A percentile compares a stretch with the other conserved stretches of the same genome.
Conservation (phyloP, 1,139 yeast genomes). For the Yamadazyma membranifaciens region DNA sequence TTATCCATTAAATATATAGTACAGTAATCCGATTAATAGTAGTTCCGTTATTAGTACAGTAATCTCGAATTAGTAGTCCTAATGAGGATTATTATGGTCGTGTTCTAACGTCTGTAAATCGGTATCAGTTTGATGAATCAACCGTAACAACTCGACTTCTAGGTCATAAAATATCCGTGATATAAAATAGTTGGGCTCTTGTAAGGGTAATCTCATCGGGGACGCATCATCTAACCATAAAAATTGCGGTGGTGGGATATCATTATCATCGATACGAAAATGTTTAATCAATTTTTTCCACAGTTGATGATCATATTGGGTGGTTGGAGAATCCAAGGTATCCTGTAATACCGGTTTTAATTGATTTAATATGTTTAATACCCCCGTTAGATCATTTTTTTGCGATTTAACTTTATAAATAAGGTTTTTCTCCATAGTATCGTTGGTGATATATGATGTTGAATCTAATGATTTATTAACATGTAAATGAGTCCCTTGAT, state of each 20-base stretch:
- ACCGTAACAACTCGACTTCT: constrained; percentile 20
- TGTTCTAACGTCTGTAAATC: constrained; percentile 11
- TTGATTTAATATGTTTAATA: constrained; percentile 20
- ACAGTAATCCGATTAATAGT: too few species aligned
- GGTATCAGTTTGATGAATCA: constrained; percentile 17
- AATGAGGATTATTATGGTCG: too few species aligned
- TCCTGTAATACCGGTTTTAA: constrained; percentile 32
- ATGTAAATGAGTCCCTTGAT: too few species aligned
- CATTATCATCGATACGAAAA: constrained; percentile 6
- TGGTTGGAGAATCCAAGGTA: constrained; percentile 30
- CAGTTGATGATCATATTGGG: constrained; percentile 30
- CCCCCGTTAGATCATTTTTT: constrained; percentile 16
- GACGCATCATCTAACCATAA: constrained; percentile 61
- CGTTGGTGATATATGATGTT: background rate
- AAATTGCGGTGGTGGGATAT: background rate
- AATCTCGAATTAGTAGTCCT: too few species aligned
- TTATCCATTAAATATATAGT: too few species aligned
- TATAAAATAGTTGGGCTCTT: constrained; percentile 63
- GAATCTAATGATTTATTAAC: too few species aligned
- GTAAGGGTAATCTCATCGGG: constrained; percentile 65
- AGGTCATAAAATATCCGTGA: constrained; percentile 37
- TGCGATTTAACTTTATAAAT: constrained; percentile 9
- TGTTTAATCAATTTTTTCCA: constrained; percentile 27
- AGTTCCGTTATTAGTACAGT: too few species aligned
- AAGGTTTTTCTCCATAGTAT: constrained; percentile 1